A percentile compares a stretch with the other conserved stretches of the same genome.
These are phyloP conservation scores for Fragaria vesca DNA, from an alignment of 306 rosid genomes.

Conservation along the genomic window DNA sequence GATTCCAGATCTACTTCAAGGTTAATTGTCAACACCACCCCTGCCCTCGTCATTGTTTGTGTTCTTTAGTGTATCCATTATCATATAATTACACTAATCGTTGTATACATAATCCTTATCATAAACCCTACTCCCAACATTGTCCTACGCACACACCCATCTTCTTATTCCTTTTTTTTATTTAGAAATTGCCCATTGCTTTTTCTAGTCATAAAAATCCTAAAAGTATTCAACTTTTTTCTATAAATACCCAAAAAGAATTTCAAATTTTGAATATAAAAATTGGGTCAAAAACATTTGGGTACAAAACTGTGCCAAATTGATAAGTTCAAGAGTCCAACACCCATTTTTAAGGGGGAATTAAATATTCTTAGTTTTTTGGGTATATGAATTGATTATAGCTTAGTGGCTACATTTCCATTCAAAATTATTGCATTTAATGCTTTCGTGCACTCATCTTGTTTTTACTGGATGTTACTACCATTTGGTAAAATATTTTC, in stretches of 20 bases:
- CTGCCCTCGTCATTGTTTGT: neutral
- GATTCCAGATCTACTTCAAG: constrained; percentile 54
- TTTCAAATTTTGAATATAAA: constrained; percentile 11
- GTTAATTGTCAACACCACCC: constrained; percentile 26
- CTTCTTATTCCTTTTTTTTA: neutral
- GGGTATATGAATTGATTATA: neutral
- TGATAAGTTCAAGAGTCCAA: constrained; percentile 3
- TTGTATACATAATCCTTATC: neutral
- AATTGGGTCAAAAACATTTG: neutral
- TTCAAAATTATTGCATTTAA: constrained; percentile 7
- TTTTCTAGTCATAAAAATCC: neutral
- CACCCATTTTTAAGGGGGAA: constrained; percentile 8
- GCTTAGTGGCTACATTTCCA: neutral
- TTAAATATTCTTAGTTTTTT: constrained; percentile 9
- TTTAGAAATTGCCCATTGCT: neutral
- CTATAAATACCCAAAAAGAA: neutral
- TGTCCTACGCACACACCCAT: constrained; percentile 10
- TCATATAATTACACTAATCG: neutral
- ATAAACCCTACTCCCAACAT: constrained; percentile 7
- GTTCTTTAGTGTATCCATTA: constrained; percentile 6
- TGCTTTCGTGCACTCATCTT: neutral
- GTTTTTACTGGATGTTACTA: neutral
- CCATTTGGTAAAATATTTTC: neutral
- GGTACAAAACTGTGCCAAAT: neutral
- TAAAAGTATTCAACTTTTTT: constrained; percentile 5